Conservation (phyloP, 2,329 filamentous ascomycete species). For the Trichoderma aggressivum region DNA sequence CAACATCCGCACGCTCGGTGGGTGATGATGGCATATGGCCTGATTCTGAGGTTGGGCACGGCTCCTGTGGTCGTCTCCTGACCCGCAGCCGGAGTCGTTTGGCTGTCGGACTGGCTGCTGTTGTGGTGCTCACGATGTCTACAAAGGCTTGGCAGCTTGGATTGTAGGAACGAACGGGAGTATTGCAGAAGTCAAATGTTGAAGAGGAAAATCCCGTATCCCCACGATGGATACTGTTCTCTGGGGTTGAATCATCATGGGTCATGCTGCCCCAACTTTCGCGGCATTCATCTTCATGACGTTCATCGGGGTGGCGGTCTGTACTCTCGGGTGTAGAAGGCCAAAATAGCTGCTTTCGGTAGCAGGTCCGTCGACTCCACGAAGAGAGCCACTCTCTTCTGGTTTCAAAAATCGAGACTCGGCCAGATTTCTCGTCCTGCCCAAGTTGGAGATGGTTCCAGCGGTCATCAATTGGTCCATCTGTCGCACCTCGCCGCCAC, state of each 20-base stretch:
- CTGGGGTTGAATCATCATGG: slow-evolving; percentile 15
- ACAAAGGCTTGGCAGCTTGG: slow-evolving; percentile 52
- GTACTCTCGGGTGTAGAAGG: slow-evolving; percentile 12
- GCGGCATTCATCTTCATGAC: not conserved
- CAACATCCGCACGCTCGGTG: not conserved
- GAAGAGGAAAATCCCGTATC: slow-evolving; percentile 40
- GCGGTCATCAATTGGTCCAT: slow-evolving; percentile 70
- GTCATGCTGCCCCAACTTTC: slow-evolving; percentile 35
- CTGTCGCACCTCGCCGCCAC: slow-evolving; percentile 64
- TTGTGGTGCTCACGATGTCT: slow-evolving; percentile 55
- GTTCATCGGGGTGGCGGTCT: not conserved
- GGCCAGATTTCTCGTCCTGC: slow-evolving; percentile 55
- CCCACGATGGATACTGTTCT: slow-evolving; percentile 43
- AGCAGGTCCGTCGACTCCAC: slow-evolving; percentile 62
- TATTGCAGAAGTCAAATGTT: slow-evolving; percentile 51
- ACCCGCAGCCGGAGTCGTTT: slow-evolving; percentile 43
- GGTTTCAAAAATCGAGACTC: slow-evolving; percentile 61
- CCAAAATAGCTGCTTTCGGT: slow-evolving; percentile 54
- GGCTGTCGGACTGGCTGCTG: slow-evolving; percentile 28
- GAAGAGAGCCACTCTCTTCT: slow-evolving; percentile 64
- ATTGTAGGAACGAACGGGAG: slow-evolving; percentile 54
- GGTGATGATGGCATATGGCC: not conserved
- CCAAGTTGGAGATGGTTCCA: slow-evolving; percentile 67
- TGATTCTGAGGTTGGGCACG: not conserved
- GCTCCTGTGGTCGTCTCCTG: slow-evolving; percentile 21